Evolutionary conservation across 768 basidiomycete species (phyloP).

Genomic region (Lactifluus rugatus): DNA sequence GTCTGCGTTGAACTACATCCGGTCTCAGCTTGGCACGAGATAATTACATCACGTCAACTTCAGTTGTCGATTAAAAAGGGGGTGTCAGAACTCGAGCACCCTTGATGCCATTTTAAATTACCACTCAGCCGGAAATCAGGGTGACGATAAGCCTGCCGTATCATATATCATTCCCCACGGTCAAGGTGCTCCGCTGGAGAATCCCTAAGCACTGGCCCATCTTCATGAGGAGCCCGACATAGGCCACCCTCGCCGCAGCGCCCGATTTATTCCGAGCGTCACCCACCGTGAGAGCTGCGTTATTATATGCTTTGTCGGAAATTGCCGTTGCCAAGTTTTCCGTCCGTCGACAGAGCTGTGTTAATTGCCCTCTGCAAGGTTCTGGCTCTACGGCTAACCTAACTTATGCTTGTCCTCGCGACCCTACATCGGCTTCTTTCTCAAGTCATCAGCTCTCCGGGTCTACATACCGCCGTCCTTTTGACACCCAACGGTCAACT

Average conservation of each 20-base stretch:
- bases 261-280: too few relatives aligned
- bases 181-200: too few relatives aligned
- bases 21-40: slow-evolving; percentile 22
- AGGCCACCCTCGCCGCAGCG: too few relatives aligned
- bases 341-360: not conserved
- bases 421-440: slow-evolving; percentile 55
- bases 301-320: not conserved
- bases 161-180: not conserved
- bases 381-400: not conserved
- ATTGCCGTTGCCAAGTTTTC: not conserved
- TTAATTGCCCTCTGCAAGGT: not conserved
- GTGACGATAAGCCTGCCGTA: too few relatives aligned
- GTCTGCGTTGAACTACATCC: slow-evolving; percentile 84
- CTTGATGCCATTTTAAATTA: not conserved
- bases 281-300: not conserved
- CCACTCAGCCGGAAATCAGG: not conserved
- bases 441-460: slow-evolving; percentile 48
- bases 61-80: not conserved
- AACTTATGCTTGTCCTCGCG: slow-evolving; percentile 57
- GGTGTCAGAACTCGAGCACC: not conserved
- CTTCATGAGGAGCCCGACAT: too few relatives aligned
- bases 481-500: slow-evolving; percentile 68
- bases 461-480: slow-evolving; percentile 61
- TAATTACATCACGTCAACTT: too few relatives aligned
- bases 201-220: too few relatives aligned